Conservation (phyloP, 768 basidiomycete species). For the Chalciporus chontae region DNA sequence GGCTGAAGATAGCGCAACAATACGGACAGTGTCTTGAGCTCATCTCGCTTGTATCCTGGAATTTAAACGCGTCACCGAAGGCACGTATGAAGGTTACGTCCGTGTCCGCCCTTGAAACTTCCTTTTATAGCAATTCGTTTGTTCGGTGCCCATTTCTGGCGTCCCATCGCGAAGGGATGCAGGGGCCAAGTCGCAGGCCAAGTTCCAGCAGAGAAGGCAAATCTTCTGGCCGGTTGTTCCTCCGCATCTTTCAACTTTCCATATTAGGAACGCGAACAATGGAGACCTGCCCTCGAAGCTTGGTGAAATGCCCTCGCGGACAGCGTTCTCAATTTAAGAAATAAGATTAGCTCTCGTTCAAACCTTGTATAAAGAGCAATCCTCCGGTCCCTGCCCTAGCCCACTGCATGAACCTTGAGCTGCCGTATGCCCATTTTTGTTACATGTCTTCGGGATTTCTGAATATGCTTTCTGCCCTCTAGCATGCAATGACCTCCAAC, state of each 20-base stretch:
- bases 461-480: constrained; percentile 27
- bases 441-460: constrained; percentile 20
- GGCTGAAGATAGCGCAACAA: constrained; percentile 15
- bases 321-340: constrained; percentile 27
- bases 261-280: constrained; percentile 31
- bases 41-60: constrained; percentile 29
- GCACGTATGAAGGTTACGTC: constrained; percentile 29
- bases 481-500: constrained; percentile 37
- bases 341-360: constrained; percentile 28
- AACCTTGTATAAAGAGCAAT: constrained; percentile 36
- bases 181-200: constrained; percentile 21
- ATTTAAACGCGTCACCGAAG: constrained; percentile 32
- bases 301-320: constrained; percentile 18
- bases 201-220: constrained; percentile 35
- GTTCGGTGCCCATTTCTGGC: constrained; percentile 33
- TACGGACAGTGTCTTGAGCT: constrained; percentile 17
- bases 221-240: constrained; percentile 28
- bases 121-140: constrained; percentile 36
- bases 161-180: constrained; percentile 23
- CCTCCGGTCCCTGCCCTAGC: constrained; percentile 30
- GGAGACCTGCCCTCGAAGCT: constrained; percentile 23
- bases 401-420: constrained; percentile 33
- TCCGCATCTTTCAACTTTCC: constrained; percentile 33
- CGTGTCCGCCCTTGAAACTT: constrained; percentile 34
- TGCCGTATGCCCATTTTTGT: constrained; percentile 37